A percentile compares a stretch with the other conserved stretches of the same genome.
Evolutionary conservation across 305 asterid genomes (phyloP).

Genomic region (Fraxinus velutina): DNA sequence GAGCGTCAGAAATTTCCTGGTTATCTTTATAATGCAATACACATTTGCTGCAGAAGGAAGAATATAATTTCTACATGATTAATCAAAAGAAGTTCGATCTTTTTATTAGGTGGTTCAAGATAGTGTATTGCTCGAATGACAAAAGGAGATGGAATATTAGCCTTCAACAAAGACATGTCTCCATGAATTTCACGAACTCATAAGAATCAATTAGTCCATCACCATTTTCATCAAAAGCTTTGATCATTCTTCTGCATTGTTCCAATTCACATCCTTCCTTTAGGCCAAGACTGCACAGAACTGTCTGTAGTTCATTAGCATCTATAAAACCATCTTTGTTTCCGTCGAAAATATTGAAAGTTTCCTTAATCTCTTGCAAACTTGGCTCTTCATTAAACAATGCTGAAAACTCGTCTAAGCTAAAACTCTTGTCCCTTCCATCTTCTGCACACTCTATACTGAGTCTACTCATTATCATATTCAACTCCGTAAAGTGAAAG

Average conservation of each 20-base stretch:
- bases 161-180: slow-evolving; percentile 27
- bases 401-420: slow-evolving; percentile 6
- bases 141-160: neutral
- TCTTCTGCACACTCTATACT: slow-evolving; percentile 14
- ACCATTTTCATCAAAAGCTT: slow-evolving; percentile 35
- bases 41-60: too few species aligned
- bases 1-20: too few species aligned
- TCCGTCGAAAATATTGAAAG: slow-evolving; percentile 36
- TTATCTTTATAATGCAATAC: too few species aligned
- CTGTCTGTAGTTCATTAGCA: slow-evolving; percentile 32
- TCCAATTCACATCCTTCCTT: slow-evolving; percentile 31
- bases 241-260: slow-evolving; percentile 39
- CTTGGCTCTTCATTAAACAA: slow-evolving; percentile 41
- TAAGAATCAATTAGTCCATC: slow-evolving; percentile 43
- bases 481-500: slow-evolving; percentile 6
- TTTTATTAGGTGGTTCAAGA: neutral
- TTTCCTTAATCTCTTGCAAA: slow-evolving; percentile 38
- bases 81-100: neutral
- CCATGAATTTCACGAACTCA: slow-evolving; percentile 48
- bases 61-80: too few species aligned
- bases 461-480: slow-evolving; percentile 26
- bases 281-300: slow-evolving; percentile 29
- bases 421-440: neutral
- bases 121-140: neutral
- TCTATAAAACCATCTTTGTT: slow-evolving; percentile 37